These are phyloP conservation scores for Apostasia ramifera DNA, from an alignment of 106 monocot species.

Conservation along the genomic window DNA sequence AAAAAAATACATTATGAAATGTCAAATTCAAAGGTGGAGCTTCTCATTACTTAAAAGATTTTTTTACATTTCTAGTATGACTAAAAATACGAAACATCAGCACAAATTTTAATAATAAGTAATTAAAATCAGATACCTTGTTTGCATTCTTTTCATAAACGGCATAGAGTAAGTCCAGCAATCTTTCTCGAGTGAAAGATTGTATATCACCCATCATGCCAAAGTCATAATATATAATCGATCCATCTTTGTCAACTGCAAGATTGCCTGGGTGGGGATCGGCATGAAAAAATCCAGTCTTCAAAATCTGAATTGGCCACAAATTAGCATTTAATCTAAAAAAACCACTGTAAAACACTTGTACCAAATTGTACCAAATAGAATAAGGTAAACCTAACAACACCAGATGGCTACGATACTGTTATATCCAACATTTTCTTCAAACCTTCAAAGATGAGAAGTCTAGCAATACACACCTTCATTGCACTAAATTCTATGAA, in stretches of 20 bases:
- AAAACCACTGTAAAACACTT: neutral
- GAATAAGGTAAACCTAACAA: no score
- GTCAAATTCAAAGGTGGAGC: no score
- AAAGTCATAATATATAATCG: slow-evolving; percentile 97
- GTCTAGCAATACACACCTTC: no score
- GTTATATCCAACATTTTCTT: no score
- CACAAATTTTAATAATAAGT: neutral
- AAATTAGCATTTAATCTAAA: neutral
- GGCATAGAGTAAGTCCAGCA: slow-evolving; percentile 83
- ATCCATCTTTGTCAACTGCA: slow-evolving; percentile 85
- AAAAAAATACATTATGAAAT: no score
- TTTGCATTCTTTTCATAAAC: slow-evolving; percentile 93
- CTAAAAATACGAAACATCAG: no score
- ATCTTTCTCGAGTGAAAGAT: slow-evolving; percentile 81
- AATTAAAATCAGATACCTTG: slow-evolving; percentile 48
- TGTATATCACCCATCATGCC: slow-evolving; percentile 99
- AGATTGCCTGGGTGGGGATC: slow-evolving; percentile 99
- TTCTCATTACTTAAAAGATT: no score
- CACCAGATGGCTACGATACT: no score
- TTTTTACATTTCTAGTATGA: no score
- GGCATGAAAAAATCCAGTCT: slow-evolving; percentile 97
- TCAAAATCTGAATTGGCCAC: slow-evolving; percentile 58
- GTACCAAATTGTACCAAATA: no score
- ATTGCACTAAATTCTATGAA: no score
- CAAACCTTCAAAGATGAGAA: no score